Conservation (phyloP, 495 filamentous ascomycete genomes). For the Evernia prunastri region DNA sequence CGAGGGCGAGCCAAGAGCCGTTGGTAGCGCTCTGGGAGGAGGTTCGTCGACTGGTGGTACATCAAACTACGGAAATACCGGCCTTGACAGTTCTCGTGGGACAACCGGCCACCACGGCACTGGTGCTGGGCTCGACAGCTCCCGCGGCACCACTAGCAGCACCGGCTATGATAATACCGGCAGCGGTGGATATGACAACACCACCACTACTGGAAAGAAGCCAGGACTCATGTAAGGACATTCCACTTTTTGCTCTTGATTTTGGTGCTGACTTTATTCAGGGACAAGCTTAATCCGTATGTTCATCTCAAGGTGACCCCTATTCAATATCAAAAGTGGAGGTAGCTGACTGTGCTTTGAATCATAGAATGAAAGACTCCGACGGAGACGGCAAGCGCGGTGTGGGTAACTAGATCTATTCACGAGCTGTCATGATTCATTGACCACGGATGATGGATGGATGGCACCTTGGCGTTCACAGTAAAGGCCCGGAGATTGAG, state of each 20-base stretch:
- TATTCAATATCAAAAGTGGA: not conserved
- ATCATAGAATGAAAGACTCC: constrained; percentile 27
- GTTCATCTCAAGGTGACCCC: not conserved
- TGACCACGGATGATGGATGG: not conserved
- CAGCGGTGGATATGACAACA: constrained; percentile 18
- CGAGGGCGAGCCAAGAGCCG: constrained; percentile 47
- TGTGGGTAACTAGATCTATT: constrained; percentile 33
- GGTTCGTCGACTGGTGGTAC: not conserved
- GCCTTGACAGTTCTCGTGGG: constrained; percentile 1
- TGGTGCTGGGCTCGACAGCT: constrained; percentile 2
- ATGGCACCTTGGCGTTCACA: constrained; percentile 3
- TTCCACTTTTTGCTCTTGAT: too few species aligned
- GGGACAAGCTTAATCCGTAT: constrained; percentile 40
- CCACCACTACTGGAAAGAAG: constrained; percentile 26
- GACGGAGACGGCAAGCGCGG: constrained; percentile 42
- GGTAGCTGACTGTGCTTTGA: not conserved
- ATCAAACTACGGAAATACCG: not conserved
- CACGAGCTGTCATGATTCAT: not conserved
- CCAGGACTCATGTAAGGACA: constrained; percentile 32
- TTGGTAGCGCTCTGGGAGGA: constrained; percentile 36
- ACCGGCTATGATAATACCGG: constrained; percentile 20
- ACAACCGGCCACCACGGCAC: constrained; percentile 13
- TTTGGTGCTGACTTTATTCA: not conserved
- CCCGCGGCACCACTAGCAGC: constrained; percentile 24
- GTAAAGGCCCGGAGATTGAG: not conserved